A percentile compares a stretch with the other conserved stretches of the same genome.
These are phyloP conservation scores for Paecilomyces dactylethromorphus DNA, from an alignment of 2,329 filamentous ascomycete species.

Conservation along the genomic window DNA sequence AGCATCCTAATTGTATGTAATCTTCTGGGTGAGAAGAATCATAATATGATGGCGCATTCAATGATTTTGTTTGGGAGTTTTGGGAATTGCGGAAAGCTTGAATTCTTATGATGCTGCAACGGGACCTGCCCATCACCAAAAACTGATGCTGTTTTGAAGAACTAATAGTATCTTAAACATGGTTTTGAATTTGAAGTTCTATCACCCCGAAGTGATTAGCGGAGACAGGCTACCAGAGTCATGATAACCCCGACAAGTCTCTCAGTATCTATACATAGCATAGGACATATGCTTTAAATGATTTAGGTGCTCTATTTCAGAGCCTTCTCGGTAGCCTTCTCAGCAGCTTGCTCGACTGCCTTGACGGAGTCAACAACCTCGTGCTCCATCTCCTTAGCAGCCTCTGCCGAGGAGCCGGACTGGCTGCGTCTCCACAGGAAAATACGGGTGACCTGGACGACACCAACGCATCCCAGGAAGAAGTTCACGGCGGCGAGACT, in stretches of 20 bases:
- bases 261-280: background rate
- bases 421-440: constrained; percentile 52
- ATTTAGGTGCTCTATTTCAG: background rate
- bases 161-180: background rate
- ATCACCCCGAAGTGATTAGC: background rate
- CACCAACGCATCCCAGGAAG: constrained; percentile 85
- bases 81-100: too few species aligned
- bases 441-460: constrained; percentile 76
- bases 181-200: background rate
- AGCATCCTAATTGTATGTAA: too few species aligned
- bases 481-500: constrained; percentile 95
- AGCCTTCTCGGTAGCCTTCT: constrained; percentile 11
- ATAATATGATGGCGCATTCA: too few species aligned
- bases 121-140: background rate
- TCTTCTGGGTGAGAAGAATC: too few species aligned
- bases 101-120: background rate
- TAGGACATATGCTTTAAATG: background rate
- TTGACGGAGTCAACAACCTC: constrained; percentile 31
- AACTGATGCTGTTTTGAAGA: background rate
- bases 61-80: too few species aligned
- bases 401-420: constrained; percentile 41
- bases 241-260: background rate
- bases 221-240: background rate
- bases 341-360: constrained; percentile 20
- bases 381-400: constrained; percentile 32